These are phyloP conservation scores for Aureobasidium sp. DNA, from an alignment of 2,329 filamentous ascomycete species.

Conservation along the genomic window DNA sequence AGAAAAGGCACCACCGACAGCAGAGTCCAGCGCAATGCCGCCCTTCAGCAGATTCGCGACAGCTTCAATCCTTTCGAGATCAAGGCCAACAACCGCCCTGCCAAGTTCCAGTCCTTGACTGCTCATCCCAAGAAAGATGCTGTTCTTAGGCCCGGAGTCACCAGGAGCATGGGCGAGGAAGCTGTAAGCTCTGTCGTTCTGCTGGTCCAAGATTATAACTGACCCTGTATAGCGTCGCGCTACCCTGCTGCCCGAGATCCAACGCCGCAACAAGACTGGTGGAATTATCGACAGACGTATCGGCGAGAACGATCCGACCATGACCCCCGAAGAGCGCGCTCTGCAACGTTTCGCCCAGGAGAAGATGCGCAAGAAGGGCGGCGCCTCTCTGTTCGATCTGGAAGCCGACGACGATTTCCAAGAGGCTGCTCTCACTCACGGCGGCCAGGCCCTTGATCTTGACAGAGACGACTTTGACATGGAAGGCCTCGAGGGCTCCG, in stretches of 20 bases:
- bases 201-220: not conserved
- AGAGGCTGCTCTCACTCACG: conserved; percentile 63
- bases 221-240: conserved; percentile 53
- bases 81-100: conserved; percentile 62
- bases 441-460: conserved; percentile 59
- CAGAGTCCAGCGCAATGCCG: conserved; percentile 65
- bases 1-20: conserved; percentile 49
- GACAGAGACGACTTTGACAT: conserved; percentile 47
- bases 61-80: conserved; percentile 98
- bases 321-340: conserved; percentile 89
- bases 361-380: conserved; percentile 70
- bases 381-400: conserved; percentile 75
- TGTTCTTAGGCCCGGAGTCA: conserved; percentile 67
- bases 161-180: conserved; percentile 81
- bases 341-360: conserved; percentile 84
- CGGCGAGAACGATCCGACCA: conserved; percentile 86
- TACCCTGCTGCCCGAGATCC: conserved; percentile 83
- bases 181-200: conserved; percentile 42
- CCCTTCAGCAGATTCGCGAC: conserved; percentile 79
- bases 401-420: conserved; percentile 64
- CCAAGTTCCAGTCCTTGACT: conserved; percentile 78
- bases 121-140: conserved; percentile 40
- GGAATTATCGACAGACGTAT: conserved; percentile 89
- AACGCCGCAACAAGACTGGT: conserved; percentile 80
- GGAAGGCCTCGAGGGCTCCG: conserved; percentile 29